phyloP scores from a whole-genome alignment of 2,329 filamentous ascomycete genomes.

The Berkeleyomyces basicola region DNA sequence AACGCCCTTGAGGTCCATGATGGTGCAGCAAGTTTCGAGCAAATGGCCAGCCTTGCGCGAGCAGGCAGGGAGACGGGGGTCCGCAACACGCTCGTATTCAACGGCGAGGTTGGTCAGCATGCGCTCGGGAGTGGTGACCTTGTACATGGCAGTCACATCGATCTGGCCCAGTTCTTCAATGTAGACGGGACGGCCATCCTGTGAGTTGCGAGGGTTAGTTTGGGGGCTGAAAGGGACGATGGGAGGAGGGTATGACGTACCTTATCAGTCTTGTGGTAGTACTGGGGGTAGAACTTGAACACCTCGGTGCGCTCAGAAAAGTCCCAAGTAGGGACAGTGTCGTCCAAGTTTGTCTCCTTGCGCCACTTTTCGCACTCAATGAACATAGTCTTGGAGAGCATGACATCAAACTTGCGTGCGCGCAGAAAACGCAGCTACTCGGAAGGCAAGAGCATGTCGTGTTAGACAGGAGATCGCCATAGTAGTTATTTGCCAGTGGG shows the following conservation, averaged over 20 bases:
- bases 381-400: constrained; percentile 80
- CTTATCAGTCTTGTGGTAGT: constrained; percentile 95
- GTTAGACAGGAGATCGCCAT: not conserved
- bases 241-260: constrained; percentile 23
- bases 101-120: constrained; percentile 94
- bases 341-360: constrained; percentile 68
- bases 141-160: constrained; percentile 75
- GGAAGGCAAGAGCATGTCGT: not conserved
- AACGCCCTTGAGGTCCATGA: constrained; percentile 96
- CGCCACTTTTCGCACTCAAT: constrained; percentile 82
- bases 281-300: constrained; percentile 89
- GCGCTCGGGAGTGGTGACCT: constrained; percentile 80
- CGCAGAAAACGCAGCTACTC: constrained; percentile 69
- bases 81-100: constrained; percentile 92
- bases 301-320: constrained; percentile 75
- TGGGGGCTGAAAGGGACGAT: not conserved
- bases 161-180: constrained; percentile 93
- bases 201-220: constrained; percentile 3
- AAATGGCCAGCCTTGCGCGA: constrained; percentile 79
- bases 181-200: constrained; percentile 95
- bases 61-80: constrained; percentile 86
- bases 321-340: constrained; percentile 63
- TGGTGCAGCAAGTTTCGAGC: constrained; percentile 93
- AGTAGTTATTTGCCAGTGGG: not conserved
- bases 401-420: constrained; percentile 87